Base-by-base conservation (phyloP, 371 early-diverging fungal genomes). In the Mucor lusitanicus region DNA sequence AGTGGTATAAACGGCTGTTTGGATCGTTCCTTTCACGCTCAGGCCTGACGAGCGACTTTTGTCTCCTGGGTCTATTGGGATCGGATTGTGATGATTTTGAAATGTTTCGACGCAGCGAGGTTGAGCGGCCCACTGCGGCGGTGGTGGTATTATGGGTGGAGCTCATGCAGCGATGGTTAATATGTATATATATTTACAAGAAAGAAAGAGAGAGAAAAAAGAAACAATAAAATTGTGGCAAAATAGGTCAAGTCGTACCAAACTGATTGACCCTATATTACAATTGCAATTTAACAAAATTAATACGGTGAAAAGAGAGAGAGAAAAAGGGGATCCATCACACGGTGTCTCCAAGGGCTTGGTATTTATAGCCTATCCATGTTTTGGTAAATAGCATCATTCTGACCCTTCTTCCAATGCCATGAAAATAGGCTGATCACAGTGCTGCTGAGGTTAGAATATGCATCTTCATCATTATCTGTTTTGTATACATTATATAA, bases 41-140 rank as follows among this genome's bases (percentile, higher is more conserved):
- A 27, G 92, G 90, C 50, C 91, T 81, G 50, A 89, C 87, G 13
- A 91, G 84, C 15, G 90, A 90, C 70, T 86, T 88, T 83, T 83
- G 46, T 88, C 81, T 59, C 59, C 44, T 65, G 7, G 64, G 69
- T 56, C 46, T 61, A 23, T 48, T 46, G 15, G 44, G 54, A 42
- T 59, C 59, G 1, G 23, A 19, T 32, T 69, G 64, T 23, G 64
- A 63, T 21, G 69, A 63, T 39, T 58, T 69, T 3, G 69, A 69
- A 21, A 50, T 53, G n/a, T 69, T 69, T 30, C 69, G 57, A 28
- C 62, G 54, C 44, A 67, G 39, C 32, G 67, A 68, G 15, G 63
- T 63, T 30, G 68, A 68, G 21, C 63, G 68, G 23, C 23, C 50
- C 50, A 25, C 50, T 50, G 50, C 50, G 25, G 50, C 50, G n/a